phyloP scores from a whole-genome alignment of 164 flowering plant species.

The Kalanchoe fedtschenkoi region DNA sequence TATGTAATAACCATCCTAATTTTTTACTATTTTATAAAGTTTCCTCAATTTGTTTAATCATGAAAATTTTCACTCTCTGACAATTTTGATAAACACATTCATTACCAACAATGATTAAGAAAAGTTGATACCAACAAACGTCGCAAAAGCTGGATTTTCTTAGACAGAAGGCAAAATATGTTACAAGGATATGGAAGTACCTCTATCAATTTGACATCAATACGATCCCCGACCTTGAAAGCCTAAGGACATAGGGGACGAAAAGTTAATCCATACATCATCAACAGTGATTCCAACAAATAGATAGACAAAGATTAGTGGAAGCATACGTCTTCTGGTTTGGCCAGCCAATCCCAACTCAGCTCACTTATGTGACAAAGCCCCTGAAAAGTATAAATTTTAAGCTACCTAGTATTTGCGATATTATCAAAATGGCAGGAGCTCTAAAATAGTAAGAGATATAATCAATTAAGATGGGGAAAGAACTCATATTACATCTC shows the following conservation, averaged over 20 bases:
- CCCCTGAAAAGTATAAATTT: constrained; percentile 40
- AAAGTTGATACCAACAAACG: too few species aligned
- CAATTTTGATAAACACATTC: too few species aligned
- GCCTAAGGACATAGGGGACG: constrained; percentile 30
- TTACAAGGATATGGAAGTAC: constrained; percentile 20
- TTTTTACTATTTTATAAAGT: too few species aligned
- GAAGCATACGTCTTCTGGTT: constrained; percentile 77
- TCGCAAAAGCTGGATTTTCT: too few species aligned
- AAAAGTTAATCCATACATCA: constrained; percentile 5
- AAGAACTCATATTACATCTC: not conserved
- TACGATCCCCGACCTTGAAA: constrained; percentile 77
- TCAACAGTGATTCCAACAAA: not conserved
- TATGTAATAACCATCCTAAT: too few species aligned
- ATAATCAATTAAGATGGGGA: not conserved
- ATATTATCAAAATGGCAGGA: not conserved
- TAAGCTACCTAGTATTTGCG: not conserved
- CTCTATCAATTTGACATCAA: constrained; percentile 97
- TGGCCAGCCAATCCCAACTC: constrained; percentile 69
- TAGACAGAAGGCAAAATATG: not conserved
- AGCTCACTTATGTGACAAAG: constrained; percentile 96
- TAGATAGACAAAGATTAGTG: not conserved
- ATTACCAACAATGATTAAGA: too few species aligned
- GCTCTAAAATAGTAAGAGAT: not conserved
- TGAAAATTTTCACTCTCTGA: too few species aligned
- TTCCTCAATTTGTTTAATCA: too few species aligned